Conservation (phyloP, 495 filamentous ascomycete genomes). For the Xylaria venustula region DNA sequence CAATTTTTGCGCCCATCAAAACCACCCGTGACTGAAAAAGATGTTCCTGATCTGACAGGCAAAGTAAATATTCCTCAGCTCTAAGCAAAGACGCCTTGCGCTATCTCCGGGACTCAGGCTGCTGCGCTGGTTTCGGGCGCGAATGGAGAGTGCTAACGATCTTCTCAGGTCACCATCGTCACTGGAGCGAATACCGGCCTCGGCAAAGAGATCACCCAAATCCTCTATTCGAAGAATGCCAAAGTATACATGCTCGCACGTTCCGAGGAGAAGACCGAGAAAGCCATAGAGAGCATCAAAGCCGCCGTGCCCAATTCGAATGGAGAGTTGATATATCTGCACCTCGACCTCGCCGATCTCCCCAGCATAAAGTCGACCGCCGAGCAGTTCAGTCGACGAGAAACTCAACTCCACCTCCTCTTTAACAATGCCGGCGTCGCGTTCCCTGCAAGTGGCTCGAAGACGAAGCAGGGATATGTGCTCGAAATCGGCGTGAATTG, state of each 20-base stretch:
- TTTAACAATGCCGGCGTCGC: conserved; percentile 42
- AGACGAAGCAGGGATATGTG: conserved; percentile 39
- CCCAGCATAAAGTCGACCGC: conserved; percentile 24
- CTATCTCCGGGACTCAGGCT: background rate
- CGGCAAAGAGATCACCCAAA: conserved; percentile 44
- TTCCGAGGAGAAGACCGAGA: conserved; percentile 31
- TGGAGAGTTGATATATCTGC: conserved; percentile 23
- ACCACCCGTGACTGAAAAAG: conserved; percentile 10
- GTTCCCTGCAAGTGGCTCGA: conserved; percentile 21
- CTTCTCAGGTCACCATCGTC: conserved; percentile 39
- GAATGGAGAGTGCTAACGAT: background rate
- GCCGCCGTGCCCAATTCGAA: conserved; percentile 20
- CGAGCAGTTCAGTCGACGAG: conserved; percentile 20
- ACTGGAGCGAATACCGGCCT: conserved; percentile 50
- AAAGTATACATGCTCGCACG: conserved; percentile 55
- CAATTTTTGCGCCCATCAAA: conserved; percentile 10
- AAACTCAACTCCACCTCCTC: conserved; percentile 26
- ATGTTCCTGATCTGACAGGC: conserved; percentile 11
- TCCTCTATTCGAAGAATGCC: conserved; percentile 45
- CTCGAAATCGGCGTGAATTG: conserved; percentile 40
- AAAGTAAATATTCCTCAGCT: conserved; percentile 8
- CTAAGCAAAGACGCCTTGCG: background rate
- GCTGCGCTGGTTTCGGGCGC: background rate
- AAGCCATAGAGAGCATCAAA: conserved; percentile 26
- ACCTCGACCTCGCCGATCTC: conserved; percentile 32